A percentile compares a stretch with the other conserved stretches of the same genome.
Conservation (phyloP, 164 flowering plant species). For the Aristolochia californica region DNA sequence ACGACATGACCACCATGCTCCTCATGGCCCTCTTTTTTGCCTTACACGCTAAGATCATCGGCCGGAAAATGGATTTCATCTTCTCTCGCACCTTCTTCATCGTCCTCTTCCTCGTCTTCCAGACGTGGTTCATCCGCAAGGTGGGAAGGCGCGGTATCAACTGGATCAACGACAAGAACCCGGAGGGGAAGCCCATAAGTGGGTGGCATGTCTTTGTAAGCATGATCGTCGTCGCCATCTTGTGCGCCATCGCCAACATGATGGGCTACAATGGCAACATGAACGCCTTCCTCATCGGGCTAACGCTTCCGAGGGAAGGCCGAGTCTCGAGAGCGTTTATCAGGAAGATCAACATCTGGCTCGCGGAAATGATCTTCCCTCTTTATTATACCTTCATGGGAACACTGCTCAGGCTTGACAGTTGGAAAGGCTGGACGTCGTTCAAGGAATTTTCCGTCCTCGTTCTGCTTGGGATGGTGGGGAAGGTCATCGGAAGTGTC, state of each 20-base stretch:
- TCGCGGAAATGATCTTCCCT: conserved; percentile 22
- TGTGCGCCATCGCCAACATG: conserved; percentile 18
- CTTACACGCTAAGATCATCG: not conserved
- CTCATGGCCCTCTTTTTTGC: conserved; percentile 20
- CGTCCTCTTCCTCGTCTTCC: conserved; percentile 12
- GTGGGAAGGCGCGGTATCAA: conserved; percentile 27
- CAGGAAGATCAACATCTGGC: conserved; percentile 31
- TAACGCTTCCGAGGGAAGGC: conserved; percentile 45
- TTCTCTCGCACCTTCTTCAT: not conserved
- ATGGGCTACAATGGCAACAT: conserved; percentile 24
- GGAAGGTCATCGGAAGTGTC: conserved; percentile 42
- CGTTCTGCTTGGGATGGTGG: conserved; percentile 17
- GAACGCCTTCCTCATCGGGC: conserved; percentile 51
- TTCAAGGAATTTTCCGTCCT: conserved; percentile 12
- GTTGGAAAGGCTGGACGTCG: not conserved
- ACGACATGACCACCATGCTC: conserved; percentile 40
- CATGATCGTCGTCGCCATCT: conserved; percentile 23
- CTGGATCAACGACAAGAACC: conserved; percentile 52
- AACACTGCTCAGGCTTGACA: conserved; percentile 7
- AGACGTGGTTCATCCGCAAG: conserved; percentile 20
- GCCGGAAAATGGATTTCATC: not conserved
- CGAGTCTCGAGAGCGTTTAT: conserved; percentile 42
- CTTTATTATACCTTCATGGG: conserved; percentile 62
- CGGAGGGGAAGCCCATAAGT: conserved; percentile 52
- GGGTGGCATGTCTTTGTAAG: conserved; percentile 45